Percentiles rank a stretch among this genome's conserved stretches.
Conservation (phyloP, 345 rosid genomes). For the Triadica sebifera region DNA sequence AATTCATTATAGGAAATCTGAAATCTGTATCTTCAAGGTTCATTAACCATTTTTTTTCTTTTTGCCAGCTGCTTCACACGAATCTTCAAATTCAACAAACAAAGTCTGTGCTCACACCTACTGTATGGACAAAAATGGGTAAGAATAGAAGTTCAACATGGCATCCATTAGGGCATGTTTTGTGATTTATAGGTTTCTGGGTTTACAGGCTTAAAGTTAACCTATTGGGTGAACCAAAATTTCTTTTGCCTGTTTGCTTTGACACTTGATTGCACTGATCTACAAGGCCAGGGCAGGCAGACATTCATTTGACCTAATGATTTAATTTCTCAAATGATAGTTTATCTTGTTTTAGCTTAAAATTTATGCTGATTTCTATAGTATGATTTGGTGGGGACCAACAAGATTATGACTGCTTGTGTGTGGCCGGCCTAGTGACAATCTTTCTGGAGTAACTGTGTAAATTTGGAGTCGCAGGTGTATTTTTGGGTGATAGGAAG, state of each 20-base stretch:
- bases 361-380: neutral
- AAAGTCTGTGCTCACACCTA: constrained; percentile 50
- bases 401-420: no score
- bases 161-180: neutral
- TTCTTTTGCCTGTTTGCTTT: neutral
- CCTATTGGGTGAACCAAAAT: neutral
- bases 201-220: neutral
- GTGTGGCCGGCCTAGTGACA: neutral
- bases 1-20: neutral
- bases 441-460: neutral
- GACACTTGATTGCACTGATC: neutral
- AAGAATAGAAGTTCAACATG: constrained; percentile 23
- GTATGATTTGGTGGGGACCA: constrained; percentile 56
- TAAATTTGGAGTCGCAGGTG: constrained; percentile 49
- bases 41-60: neutral
- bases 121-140: constrained; percentile 83
- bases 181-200: neutral
- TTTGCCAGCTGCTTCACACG: constrained; percentile 70
- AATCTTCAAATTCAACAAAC: constrained; percentile 74
- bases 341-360: neutral
- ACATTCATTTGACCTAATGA: neutral
- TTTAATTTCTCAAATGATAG: neutral
- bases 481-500: constrained; percentile 90
- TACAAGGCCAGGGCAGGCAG: neutral
- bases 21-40: neutral